phyloP scores from a whole-genome alignment of 345 rosid species.

The Rhodamnia rubescens region DNA sequence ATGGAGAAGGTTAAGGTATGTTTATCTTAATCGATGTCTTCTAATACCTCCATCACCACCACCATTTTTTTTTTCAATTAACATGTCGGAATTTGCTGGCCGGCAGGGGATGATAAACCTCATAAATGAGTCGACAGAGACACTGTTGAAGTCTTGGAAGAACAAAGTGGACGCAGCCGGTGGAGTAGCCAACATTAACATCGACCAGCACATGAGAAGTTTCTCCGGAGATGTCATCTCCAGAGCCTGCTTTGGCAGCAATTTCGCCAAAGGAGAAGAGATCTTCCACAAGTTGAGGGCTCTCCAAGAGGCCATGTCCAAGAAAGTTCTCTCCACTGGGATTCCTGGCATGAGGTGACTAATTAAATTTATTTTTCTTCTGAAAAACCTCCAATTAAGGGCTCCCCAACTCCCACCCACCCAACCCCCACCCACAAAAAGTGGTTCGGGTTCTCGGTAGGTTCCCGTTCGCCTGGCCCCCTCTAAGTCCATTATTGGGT shows the following conservation, averaged over 20 bases:
- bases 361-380: not conserved
- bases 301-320: constrained; percentile 28
- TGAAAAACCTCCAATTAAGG: not conserved
- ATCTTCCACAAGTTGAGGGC: constrained; percentile 25
- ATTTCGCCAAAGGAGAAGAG: constrained; percentile 16
- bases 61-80: not conserved
- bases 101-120: constrained; percentile 21
- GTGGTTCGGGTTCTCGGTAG: too few relatives aligned
- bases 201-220: constrained; percentile 20
- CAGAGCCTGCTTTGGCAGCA: constrained; percentile 40
- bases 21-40: not conserved
- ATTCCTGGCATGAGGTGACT: constrained; percentile 31
- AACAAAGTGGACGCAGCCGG: constrained; percentile 7
- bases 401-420: not conserved
- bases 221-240: constrained; percentile 46
- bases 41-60: not conserved
- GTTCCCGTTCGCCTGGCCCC: too few relatives aligned
- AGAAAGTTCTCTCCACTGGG: constrained; percentile 8
- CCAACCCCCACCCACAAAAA: too few relatives aligned
- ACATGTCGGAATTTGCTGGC: not conserved
- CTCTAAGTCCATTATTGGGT: too few relatives aligned
- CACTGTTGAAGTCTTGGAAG: constrained; percentile 23
- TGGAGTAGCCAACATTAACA: constrained; percentile 19
- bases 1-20: constrained; percentile 37
- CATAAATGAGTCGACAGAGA: constrained; percentile 17